Evolutionary conservation across 2,329 filamentous ascomycete genomes (phyloP).

Genomic region (Neofusicoccum umdonicola): DNA sequence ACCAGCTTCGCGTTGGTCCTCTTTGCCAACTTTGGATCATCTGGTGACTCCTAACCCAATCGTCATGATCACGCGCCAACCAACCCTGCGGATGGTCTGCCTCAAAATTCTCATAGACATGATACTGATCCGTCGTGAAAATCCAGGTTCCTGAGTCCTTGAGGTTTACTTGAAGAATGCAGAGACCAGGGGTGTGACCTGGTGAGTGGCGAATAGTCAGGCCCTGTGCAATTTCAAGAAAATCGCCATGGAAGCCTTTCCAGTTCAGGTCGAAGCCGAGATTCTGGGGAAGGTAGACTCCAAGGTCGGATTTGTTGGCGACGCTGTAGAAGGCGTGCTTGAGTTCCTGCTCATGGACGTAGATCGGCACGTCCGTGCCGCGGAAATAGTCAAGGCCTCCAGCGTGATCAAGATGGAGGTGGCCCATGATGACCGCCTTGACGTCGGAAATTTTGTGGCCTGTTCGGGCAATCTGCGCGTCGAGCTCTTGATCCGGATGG

Average conservation of each 20-base stretch:
- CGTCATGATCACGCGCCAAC: constrained; percentile 37
- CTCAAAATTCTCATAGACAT: constrained; percentile 37
- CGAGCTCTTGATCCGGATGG: constrained; percentile 24
- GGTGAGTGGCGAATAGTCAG: constrained; percentile 35
- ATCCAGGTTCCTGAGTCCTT: constrained; percentile 35
- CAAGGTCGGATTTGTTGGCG: constrained; percentile 34
- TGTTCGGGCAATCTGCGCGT: constrained; percentile 28
- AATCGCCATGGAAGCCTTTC: constrained; percentile 32
- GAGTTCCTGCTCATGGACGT: constrained; percentile 38
- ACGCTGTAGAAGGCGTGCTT: constrained; percentile 39
- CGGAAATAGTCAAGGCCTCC: constrained; percentile 36
- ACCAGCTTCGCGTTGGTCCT: constrained; percentile 29
- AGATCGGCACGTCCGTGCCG: constrained; percentile 34
- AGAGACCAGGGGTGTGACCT: constrained; percentile 37
- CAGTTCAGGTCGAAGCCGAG: constrained; percentile 38
- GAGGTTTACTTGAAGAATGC: constrained; percentile 38
- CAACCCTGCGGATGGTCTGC: constrained; percentile 37
- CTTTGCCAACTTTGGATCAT: constrained; percentile 29
- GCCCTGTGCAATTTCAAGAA: constrained; percentile 34
- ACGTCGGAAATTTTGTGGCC: constrained; percentile 33
- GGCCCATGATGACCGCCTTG: constrained; percentile 37
- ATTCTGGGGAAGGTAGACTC: constrained; percentile 36
- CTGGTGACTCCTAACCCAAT: constrained; percentile 33
- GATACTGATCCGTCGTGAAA: constrained; percentile 39
- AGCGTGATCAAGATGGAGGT: constrained; percentile 38